Conservation (phyloP, 2,329 filamentous ascomycete species). For the Coniochaeta sp. region DNA sequence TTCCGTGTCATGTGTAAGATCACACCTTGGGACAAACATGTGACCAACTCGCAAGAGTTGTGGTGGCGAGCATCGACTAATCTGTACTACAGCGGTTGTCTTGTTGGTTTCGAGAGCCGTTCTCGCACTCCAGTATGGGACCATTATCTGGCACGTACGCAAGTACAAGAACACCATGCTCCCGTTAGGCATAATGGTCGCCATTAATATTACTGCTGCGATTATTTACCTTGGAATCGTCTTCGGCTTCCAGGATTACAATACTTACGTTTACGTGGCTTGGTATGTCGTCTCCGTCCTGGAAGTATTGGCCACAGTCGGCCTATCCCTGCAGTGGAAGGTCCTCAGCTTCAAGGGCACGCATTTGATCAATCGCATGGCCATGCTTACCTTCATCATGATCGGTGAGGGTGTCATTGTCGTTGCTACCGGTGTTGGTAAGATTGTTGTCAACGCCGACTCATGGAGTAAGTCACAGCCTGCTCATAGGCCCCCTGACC, state of each 20-base stretch:
- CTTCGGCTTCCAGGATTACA: constrained; percentile 26
- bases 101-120: constrained; percentile 45
- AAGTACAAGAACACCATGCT: constrained; percentile 27
- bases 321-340: constrained; percentile 44
- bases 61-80: background rate
- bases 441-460: constrained; percentile 32
- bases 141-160: constrained; percentile 34
- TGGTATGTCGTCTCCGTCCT: constrained; percentile 48
- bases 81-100: constrained; percentile 25
- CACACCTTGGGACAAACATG: background rate
- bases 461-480: constrained; percentile 24
- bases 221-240: constrained; percentile 32
- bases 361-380: constrained; percentile 56
- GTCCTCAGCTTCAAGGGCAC: constrained; percentile 54
- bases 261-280: constrained; percentile 26
- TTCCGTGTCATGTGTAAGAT: constrained; percentile 19
- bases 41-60: background rate
- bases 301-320: constrained; percentile 44
- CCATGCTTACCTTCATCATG: constrained; percentile 56
- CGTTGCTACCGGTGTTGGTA: constrained; percentile 43
- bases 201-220: constrained; percentile 24
- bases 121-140: constrained; percentile 44
- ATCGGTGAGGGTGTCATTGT: constrained; percentile 58
- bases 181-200: constrained; percentile 27
- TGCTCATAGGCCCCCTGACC: too few species aligned